Evolutionary conservation across 2,329 filamentous ascomycete genomes (phyloP).

Genomic region (Cordyceps fumosorosea): DNA sequence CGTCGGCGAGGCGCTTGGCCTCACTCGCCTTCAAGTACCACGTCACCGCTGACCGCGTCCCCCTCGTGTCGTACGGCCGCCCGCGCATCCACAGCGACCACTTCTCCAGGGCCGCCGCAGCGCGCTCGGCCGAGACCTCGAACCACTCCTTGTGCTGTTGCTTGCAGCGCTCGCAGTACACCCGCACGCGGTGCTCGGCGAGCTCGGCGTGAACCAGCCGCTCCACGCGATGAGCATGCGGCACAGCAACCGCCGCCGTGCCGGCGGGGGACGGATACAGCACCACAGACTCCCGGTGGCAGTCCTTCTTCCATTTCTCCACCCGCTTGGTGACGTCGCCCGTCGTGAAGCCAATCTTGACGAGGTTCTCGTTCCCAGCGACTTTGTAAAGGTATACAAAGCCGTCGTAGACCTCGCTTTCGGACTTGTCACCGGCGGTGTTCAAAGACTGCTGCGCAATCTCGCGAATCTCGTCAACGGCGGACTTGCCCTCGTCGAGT

Average conservation of each 20-base stretch:
- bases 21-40: constrained; percentile 1
- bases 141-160: constrained; percentile 12
- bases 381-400: constrained; percentile 9
- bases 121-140: background rate
- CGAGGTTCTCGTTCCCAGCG: background rate
- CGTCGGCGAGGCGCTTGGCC: background rate
- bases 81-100: constrained; percentile 6
- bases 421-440: constrained; percentile 19
- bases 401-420: constrained; percentile 30
- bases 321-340: background rate
- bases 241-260: background rate
- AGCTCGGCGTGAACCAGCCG: constrained; percentile 12
- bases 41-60: background rate
- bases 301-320: constrained; percentile 4
- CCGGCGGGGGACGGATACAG: background rate
- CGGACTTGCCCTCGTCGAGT: background rate
- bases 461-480: background rate
- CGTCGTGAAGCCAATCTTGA: constrained; percentile 11
- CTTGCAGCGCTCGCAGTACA: constrained; percentile 7
- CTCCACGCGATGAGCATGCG: constrained; percentile 9
- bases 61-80: background rate
- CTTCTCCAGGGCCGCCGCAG: background rate
- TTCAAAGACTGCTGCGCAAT: background rate
- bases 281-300: background rate
- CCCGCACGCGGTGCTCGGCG: background rate